Percentiles rank a stretch among this genome's conserved stretches.
Conservation (phyloP, 257 asterid species). For the Anisodus acutangulus region DNA sequence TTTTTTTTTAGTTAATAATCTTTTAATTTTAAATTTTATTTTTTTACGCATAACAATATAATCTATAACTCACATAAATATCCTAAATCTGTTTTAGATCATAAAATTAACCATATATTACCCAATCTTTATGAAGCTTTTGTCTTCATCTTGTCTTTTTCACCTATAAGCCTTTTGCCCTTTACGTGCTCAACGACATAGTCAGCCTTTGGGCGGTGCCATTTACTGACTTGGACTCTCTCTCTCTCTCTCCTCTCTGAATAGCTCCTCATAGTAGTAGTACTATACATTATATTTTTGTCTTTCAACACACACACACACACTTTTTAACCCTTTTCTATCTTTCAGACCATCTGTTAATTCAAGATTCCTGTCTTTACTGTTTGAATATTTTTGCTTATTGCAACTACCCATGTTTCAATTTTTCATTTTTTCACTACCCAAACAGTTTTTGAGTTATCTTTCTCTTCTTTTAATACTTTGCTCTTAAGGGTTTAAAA, state of each 20-base stretch:
- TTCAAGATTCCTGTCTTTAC: slow-evolving; percentile 25
- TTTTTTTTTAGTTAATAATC: too few relatives aligned
- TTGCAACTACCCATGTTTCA: slow-evolving; percentile 2
- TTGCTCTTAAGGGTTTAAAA: background rate
- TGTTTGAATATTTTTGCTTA: background rate
- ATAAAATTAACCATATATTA: too few relatives aligned
- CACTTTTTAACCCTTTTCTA: slow-evolving; percentile 5
- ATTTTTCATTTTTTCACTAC: background rate
- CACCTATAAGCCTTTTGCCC: background rate
- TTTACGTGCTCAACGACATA: background rate
- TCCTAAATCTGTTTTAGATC: too few relatives aligned
- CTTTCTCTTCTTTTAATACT: background rate
- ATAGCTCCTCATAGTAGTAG: slow-evolving; percentile 18
- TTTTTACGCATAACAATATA: too few relatives aligned
- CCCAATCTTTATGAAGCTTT: background rate
- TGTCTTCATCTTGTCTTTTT: background rate
- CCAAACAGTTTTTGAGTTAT: background rate
- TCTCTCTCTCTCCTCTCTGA: slow-evolving; percentile 33
- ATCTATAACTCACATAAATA: too few relatives aligned
- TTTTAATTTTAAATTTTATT: too few relatives aligned
- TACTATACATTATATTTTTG: slow-evolving; percentile 27
- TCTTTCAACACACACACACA: background rate
- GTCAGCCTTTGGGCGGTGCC: slow-evolving; percentile 37
- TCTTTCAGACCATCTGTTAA: background rate
- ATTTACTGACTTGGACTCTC: slow-evolving; percentile 41